phyloP scores from a whole-genome alignment of 805 yeast genomes.

The Suhomyces vadensis region DNA sequence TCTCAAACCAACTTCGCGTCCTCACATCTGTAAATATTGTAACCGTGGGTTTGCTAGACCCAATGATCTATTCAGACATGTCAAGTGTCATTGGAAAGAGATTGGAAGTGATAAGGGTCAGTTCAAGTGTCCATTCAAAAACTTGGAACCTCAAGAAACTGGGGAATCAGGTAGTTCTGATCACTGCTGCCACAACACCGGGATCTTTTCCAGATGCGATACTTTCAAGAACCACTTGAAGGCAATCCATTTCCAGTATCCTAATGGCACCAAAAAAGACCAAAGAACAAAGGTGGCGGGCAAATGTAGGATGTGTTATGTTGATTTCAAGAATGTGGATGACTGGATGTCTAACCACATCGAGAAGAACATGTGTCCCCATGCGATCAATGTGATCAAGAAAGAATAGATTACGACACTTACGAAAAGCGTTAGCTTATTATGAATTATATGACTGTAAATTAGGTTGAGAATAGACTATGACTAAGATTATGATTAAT shows the following conservation, averaged over 20 bases:
- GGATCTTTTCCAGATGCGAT: slow-evolving; percentile 86
- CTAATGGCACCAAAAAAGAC: slow-evolving; percentile 79
- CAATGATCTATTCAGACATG: slow-evolving; percentile 82
- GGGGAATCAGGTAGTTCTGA: slow-evolving; percentile 18
- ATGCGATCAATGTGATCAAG: slow-evolving; percentile 13
- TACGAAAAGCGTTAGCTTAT: background rate
- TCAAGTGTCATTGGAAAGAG: slow-evolving; percentile 82
- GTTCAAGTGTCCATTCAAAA: slow-evolving; percentile 76
- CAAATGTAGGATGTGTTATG: slow-evolving; percentile 74
- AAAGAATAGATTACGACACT: slow-evolving; percentile 9
- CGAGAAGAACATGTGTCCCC: slow-evolving; percentile 47
- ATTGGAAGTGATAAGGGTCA: slow-evolving; percentile 64
- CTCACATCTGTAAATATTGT: slow-evolving; percentile 77
- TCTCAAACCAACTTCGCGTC: slow-evolving; percentile 67
- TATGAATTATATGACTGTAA: slow-evolving; percentile 1
- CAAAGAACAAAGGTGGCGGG: slow-evolving; percentile 72
- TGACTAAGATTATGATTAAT: too few relatives aligned
- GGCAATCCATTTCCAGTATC: slow-evolving; percentile 87
- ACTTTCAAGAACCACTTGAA: slow-evolving; percentile 89
- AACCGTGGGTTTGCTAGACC: slow-evolving; percentile 84
- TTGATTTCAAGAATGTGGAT: slow-evolving; percentile 65
- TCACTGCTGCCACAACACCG: slow-evolving; percentile 73
- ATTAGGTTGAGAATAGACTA: slow-evolving; percentile 1
- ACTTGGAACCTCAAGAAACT: slow-evolving; percentile 20
- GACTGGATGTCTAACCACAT: slow-evolving; percentile 79